Percentiles rank a stretch among this genome's conserved stretches.
These are phyloP conservation scores for Trametes cubensis DNA, from an alignment of 768 basidiomycete genomes.

Conservation along the genomic window DNA sequence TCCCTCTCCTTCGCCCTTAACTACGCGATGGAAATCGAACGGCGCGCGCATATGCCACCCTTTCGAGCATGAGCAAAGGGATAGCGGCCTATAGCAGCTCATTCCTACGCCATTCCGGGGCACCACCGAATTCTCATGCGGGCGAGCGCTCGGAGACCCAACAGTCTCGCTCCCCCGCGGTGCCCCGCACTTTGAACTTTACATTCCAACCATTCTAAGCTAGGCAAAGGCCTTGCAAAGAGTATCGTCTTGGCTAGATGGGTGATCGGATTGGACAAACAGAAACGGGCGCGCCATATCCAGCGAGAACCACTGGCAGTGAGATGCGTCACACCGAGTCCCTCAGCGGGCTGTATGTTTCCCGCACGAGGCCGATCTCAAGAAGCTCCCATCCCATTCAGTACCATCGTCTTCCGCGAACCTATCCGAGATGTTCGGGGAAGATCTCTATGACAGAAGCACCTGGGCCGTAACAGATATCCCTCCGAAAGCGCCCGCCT, in stretches of 20 bases:
- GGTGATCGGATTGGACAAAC: no score
- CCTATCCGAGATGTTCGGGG: conserved; percentile 9
- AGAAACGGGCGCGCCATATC: no score
- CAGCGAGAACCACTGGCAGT: no score
- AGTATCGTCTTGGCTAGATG: no score
- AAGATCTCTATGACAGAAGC: conserved; percentile 6
- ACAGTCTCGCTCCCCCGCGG: not conserved
- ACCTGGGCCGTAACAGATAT: not conserved
- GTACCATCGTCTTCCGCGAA: not conserved
- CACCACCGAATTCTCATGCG: not conserved
- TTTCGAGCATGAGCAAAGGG: not conserved
- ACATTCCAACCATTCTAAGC: no score
- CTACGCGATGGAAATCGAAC: conserved; percentile 1
- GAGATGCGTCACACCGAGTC: no score
- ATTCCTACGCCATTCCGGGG: conserved; percentile 11
- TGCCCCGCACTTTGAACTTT: no score
- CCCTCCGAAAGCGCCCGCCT: conserved; percentile 1
- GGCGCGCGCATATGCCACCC: not conserved
- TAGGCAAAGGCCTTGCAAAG: no score
- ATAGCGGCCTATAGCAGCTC: not conserved
- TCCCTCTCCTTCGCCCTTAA: not conserved
- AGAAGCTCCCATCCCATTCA: not conserved
- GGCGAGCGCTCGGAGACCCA: not conserved
- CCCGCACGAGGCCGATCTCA: conserved; percentile 6
- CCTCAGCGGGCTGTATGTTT: not conserved